Percentiles rank a stretch among this genome's conserved stretches.
Conservation (phyloP, 805 yeast species). For the Cyberlindnera nakhonratchasimensis region DNA sequence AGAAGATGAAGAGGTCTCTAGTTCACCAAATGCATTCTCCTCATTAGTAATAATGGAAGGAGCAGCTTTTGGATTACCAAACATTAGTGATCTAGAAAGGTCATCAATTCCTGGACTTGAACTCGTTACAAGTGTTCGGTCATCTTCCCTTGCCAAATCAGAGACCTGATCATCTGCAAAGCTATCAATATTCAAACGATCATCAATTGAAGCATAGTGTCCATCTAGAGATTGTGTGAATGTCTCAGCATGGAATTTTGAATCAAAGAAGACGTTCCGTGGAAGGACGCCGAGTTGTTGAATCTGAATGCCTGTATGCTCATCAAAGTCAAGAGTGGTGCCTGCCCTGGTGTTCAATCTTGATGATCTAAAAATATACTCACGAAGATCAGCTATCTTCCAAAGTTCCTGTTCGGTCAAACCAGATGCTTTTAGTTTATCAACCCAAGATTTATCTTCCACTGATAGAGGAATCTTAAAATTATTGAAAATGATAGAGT, state of each 20-base stretch:
- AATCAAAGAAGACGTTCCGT: slow-evolving; percentile 50
- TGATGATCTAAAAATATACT: slow-evolving; percentile 61
- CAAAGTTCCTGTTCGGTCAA: slow-evolving; percentile 69
- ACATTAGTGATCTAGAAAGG: slow-evolving; percentile 32
- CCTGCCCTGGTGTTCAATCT: slow-evolving; percentile 36
- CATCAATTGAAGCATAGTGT: slow-evolving; percentile 13
- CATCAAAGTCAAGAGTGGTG: slow-evolving; percentile 16
- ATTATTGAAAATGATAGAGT: slow-evolving; percentile 37
- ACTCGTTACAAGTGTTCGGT: slow-evolving; percentile 10
- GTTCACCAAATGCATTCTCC: slow-evolving; percentile 45
- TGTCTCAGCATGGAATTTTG: slow-evolving; percentile 22
- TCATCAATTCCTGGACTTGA: slow-evolving; percentile 17
- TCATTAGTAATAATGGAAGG: slow-evolving; percentile 38
- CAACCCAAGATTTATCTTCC: slow-evolving; percentile 72
- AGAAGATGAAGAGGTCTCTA: slow-evolving; percentile 27
- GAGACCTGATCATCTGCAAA: slow-evolving; percentile 11
- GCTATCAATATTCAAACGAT: slow-evolving; percentile 12
- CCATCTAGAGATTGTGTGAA: slow-evolving; percentile 14
- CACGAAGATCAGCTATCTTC: slow-evolving; percentile 73
- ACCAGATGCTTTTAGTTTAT: slow-evolving; percentile 69
- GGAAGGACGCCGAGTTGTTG: slow-evolving; percentile 41
- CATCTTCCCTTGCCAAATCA: slow-evolving; percentile 9
- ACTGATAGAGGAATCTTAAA: slow-evolving; percentile 52
- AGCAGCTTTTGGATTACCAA: slow-evolving; percentile 34
- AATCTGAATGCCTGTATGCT: slow-evolving; percentile 23